Evolutionary conservation across 495 filamentous ascomycete species (phyloP).

Genomic region (Podospora conica): DNA sequence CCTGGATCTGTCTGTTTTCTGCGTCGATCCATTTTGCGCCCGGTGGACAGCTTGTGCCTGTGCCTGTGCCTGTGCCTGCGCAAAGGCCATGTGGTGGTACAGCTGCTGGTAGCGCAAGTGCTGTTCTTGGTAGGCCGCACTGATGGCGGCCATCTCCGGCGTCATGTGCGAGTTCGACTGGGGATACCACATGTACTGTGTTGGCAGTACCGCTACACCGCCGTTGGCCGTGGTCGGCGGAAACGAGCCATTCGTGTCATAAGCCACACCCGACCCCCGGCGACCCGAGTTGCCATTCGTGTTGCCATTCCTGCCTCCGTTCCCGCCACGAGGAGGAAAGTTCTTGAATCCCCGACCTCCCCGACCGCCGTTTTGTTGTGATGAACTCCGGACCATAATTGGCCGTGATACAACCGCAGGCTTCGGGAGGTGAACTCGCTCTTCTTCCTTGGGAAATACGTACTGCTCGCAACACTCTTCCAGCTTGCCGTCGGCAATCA

Average conservation of each 20-base stretch:
- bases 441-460: slow-evolving; percentile 77
- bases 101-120: slow-evolving; percentile 30
- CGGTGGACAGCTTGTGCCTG: slow-evolving; percentile 42
- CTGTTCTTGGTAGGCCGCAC: slow-evolving; percentile 30
- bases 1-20: slow-evolving; percentile 40
- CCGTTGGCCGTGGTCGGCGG: slow-evolving; percentile 15
- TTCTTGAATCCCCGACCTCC: slow-evolving; percentile 37
- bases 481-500: slow-evolving; percentile 68
- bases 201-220: slow-evolving; percentile 20
- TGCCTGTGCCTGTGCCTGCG: slow-evolving; percentile 40
- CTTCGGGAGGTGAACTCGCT: slow-evolving; percentile 63
- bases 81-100: slow-evolving; percentile 25
- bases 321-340: slow-evolving; percentile 41
- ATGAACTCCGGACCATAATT: slow-evolving; percentile 46
- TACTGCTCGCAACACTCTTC: slow-evolving; percentile 78
- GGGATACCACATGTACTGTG: slow-evolving; percentile 42
- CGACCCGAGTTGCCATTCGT: slow-evolving; percentile 42
- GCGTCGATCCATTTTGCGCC: slow-evolving; percentile 31
- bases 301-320: slow-evolving; percentile 52
- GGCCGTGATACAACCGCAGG: slow-evolving; percentile 49
- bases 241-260: slow-evolving; percentile 29
- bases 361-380: slow-evolving; percentile 40
- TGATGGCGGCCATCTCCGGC: slow-evolving; percentile 39
- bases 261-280: slow-evolving; percentile 33
- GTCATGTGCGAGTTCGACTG: slow-evolving; percentile 28